Conservation (phyloP, 2,329 filamentous ascomycete genomes). For the Atkinsonella texensis region DNA sequence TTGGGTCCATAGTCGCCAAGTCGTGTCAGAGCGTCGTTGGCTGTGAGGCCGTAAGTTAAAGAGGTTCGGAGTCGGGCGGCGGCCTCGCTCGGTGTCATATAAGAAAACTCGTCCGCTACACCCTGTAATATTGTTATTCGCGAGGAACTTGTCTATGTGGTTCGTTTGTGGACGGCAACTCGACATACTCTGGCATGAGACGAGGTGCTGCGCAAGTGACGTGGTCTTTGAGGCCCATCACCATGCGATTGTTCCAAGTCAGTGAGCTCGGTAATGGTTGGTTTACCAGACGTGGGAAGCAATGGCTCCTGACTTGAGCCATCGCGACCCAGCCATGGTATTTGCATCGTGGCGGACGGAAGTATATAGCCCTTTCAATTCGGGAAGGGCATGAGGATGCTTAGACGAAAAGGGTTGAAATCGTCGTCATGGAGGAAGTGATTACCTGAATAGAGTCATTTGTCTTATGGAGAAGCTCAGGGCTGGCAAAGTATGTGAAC, state of each 20-base stretch:
- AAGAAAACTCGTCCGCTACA: slow-evolving; percentile 48
- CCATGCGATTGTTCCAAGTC: slow-evolving; percentile 12
- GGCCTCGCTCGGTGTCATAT: slow-evolving; percentile 66
- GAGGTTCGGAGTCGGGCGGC: slow-evolving; percentile 71
- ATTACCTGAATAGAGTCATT: not conserved
- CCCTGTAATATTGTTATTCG: slow-evolving; percentile 22
- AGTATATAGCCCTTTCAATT: slow-evolving; percentile 6
- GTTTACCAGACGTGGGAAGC: slow-evolving; percentile 22
- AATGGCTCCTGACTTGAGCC: slow-evolving; percentile 20
- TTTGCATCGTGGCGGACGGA: slow-evolving; percentile 21
- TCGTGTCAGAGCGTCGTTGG: slow-evolving; percentile 68
- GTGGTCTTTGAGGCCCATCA: slow-evolving; percentile 17
- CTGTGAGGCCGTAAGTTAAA: slow-evolving; percentile 67
- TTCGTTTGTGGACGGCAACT: not conserved
- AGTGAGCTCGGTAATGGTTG: slow-evolving; percentile 19
- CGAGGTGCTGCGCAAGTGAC: slow-evolving; percentile 38
- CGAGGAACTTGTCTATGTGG: not conserved
- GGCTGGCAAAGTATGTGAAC: too few relatives aligned
- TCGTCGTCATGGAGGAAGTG: slow-evolving; percentile 4
- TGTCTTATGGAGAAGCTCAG: not conserved
- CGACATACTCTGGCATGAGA: slow-evolving; percentile 41
- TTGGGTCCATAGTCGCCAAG: slow-evolving; percentile 77
- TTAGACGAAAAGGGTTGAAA: slow-evolving; percentile 9
- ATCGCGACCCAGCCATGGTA: slow-evolving; percentile 24
- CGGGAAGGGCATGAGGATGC: slow-evolving; percentile 6